A percentile compares a stretch with the other conserved stretches of the same genome.
phyloP scores from a whole-genome alignment of 108 stramenopile species.

The Epithemia pelagica region DNA sequence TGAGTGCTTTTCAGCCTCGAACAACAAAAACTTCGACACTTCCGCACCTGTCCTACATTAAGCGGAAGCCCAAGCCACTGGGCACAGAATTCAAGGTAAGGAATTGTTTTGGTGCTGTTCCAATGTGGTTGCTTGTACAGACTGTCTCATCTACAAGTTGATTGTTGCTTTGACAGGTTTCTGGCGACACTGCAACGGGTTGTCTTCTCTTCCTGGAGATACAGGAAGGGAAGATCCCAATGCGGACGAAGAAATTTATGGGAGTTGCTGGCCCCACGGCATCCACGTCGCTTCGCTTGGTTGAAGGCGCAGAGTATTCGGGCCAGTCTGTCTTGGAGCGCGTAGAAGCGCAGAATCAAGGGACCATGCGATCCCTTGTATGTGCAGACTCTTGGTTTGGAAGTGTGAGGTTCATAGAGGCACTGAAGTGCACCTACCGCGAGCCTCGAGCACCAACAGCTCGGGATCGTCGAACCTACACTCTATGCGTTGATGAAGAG shows the following conservation, averaged over 20 bases:
- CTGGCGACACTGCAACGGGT: neutral
- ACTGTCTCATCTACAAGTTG: neutral
- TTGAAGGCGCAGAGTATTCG: neutral
- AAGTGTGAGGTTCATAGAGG: neutral
- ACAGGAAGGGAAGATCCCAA: neutral
- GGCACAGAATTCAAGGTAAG: neutral
- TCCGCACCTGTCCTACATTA: neutral
- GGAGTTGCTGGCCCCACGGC: neutral
- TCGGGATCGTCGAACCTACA: neutral
- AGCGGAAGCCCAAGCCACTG: neutral
- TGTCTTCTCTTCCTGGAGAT: neutral
- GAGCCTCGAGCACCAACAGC: neutral
- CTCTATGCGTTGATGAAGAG: neutral
- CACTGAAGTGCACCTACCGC: neutral
- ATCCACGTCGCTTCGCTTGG: neutral
- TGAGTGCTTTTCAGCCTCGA: neutral
- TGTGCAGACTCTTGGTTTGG: neutral
- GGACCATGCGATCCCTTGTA: neutral
- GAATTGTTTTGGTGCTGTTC: neutral
- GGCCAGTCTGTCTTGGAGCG: neutral
- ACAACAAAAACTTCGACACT: neutral
- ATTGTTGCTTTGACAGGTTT: neutral
- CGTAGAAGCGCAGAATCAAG: neutral
- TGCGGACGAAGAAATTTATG: neutral
- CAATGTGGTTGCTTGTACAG: too few species aligned